Evolutionary conservation across 2,329 filamentous ascomycete genomes (phyloP).

Genomic region (Stachybotrys chartarum): DNA sequence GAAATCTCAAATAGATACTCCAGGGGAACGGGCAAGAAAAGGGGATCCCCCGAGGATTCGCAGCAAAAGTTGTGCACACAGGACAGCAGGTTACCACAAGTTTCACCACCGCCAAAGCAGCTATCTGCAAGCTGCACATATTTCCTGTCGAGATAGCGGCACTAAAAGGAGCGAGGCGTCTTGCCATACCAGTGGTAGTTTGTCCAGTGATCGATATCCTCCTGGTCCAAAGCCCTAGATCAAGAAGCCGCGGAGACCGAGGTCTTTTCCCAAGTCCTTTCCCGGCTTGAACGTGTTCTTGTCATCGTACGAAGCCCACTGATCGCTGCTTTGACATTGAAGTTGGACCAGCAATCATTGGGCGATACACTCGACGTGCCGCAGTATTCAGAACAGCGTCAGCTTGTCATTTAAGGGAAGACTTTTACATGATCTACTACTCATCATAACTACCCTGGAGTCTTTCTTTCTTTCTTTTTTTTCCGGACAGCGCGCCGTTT

Average conservation of each 20-base stretch:
- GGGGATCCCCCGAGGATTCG: conserved; percentile 16
- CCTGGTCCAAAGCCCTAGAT: conserved; percentile 24
- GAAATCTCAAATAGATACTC: conserved; percentile 20
- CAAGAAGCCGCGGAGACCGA: conserved; percentile 21
- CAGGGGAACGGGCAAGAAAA: conserved; percentile 27
- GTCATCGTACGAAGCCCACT: conserved; percentile 30
- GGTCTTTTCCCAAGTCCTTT: conserved; percentile 17
- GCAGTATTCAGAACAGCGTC: conserved; percentile 4
- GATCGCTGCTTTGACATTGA: conserved; percentile 14
- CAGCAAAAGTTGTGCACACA: conserved; percentile 24
- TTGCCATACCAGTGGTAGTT: conserved; percentile 29
- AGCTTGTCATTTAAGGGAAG: no score
- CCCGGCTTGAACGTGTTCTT: conserved; percentile 8
- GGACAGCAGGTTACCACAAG: conserved; percentile 11
- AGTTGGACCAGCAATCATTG: conserved; percentile 14
- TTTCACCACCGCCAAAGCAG: conserved; percentile 4
- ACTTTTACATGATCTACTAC: no score
- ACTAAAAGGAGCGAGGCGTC: conserved; percentile 23
- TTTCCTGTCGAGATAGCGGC: conserved; percentile 18
- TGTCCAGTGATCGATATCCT: conserved; percentile 17
- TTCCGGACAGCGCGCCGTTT: no score
- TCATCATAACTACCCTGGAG: no score
- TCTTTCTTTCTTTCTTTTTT: no score
- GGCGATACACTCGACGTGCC: conserved; percentile 13
- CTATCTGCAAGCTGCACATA: conserved; percentile 17